Evolutionary conservation across 306 rosid genomes (phyloP), one percentile per base, ranked within the genome.

Genomic region (Glycyrrhiza uralensis): DNA sequence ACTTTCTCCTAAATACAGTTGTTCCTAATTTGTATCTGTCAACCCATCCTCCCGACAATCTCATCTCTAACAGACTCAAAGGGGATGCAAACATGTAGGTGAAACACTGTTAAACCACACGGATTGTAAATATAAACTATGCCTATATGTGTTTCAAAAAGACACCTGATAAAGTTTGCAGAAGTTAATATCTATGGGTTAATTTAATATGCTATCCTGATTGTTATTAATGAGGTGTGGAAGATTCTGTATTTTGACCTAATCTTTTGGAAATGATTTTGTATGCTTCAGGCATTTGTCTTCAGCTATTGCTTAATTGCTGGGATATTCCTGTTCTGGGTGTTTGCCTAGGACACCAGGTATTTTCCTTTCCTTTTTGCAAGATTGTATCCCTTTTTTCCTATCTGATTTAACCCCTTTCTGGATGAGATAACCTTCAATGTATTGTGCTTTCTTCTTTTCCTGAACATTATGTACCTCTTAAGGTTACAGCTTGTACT

Each of bases 271-370:
- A 79, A 71, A 62, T 70, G 52, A 30, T 78, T 77, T 72, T 60
- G 54, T 60, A 72, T 82, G 55, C 71, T 69, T 59, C 87, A 94
- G 99, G 99, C 74, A 88, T 94, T 80, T 91, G 99, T 74, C 95
- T 89, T 82, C 93, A 83, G 42, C 62, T 94, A 77, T 84, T 94
- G 81, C 90, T 42, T 59, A 83, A 85, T 44, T 94, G 97, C 85
- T 69, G 80, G 85, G 91, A 94, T 87, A 81, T 94, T 66, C 99
- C 99, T 69, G 75, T 94, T 75, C 78, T 94, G 76, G 99, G 97
- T 71, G 97, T 94, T 84, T 94, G 99, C 76, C 88, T 94, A 45
- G 99, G 99, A 68, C 99, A 94, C 80, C 97, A 94, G 96, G 99
- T 91, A 85, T 64, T 76, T 83, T 19, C 56, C 42, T 60, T 39